Conservation (phyloP, 1,284 basidiomycete genomes). For the Agroathelia rolfsii region DNA sequence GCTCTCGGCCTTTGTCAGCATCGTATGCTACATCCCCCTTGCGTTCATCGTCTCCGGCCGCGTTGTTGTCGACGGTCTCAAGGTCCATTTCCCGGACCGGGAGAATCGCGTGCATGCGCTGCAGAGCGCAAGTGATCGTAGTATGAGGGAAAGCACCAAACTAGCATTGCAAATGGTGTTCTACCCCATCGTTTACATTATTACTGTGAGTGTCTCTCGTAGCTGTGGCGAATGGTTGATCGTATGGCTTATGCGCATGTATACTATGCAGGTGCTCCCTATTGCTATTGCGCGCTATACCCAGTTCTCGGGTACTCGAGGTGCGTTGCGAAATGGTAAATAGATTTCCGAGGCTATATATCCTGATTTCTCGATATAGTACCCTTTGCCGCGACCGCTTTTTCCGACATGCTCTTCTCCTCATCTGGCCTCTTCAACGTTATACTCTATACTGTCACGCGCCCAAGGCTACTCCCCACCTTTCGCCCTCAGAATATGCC, state of each 20-base stretch:
- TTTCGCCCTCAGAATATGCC: too few species aligned
- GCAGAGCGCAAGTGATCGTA: background rate
- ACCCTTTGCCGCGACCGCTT: slow-evolving; percentile 31
- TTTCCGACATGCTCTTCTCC: slow-evolving; percentile 34
- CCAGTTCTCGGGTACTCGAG: slow-evolving; percentile 28
- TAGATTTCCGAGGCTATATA: background rate
- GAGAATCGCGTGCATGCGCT: slow-evolving; percentile 6
- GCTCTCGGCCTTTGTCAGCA: slow-evolving; percentile 30
- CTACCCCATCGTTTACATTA: slow-evolving; percentile 28
- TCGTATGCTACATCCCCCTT: slow-evolving; percentile 30
- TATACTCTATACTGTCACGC: slow-evolving; percentile 34
- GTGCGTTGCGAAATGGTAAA: background rate
- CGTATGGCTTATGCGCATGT: slow-evolving; percentile 13
- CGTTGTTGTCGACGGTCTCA: slow-evolving; percentile 18
- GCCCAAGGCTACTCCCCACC: too few species aligned
- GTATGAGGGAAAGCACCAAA: slow-evolving; percentile 8
- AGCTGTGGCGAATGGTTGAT: background rate
- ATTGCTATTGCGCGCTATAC: slow-evolving; percentile 37
- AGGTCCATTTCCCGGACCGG: slow-evolving; percentile 14
- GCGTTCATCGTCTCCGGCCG: slow-evolving; percentile 27
- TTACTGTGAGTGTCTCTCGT: slow-evolving; percentile 15
- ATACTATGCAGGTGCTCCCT: slow-evolving; percentile 32
- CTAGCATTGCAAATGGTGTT: slow-evolving; percentile 42
- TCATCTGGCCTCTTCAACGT: slow-evolving; percentile 41
- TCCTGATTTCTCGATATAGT: too few species aligned